Evolutionary conservation across 768 basidiomycete genomes (phyloP), one percentile per base, ranked within the genome.

Genomic region (Cantharellus cinnabarinus): DNA sequence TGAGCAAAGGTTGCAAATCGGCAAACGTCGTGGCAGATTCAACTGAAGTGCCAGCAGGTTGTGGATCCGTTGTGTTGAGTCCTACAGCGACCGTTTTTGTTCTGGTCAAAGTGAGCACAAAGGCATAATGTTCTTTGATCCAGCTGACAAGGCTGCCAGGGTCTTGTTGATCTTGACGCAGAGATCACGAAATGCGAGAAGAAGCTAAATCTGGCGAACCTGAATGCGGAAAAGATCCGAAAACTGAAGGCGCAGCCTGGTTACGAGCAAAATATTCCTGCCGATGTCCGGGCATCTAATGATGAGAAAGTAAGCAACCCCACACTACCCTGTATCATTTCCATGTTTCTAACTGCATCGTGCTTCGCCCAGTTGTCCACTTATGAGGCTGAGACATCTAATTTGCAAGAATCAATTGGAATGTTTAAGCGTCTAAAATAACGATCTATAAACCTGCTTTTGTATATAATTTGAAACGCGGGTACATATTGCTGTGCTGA

Each of bases 111-210:
- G 90, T 90, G 67, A 57, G 80, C 57, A 29, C 10, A 48, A 10
- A 48, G 44, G 44, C 10, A 10, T 48, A 10, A 10, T 29, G 29
- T 48, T 48, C 10, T 29, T 10, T 48, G 10, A 48, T 48, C 29
- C 20, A 29, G 20, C 20, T 29, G 20, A 29, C 52, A 10, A 10
- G 14, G 7, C 41, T n/a, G 7, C 14, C 64, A 95, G 90, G 90
- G 93, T 35, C 80, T 93, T 48, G 82, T 99, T 15, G 85, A 98
- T 70, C 72, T 94, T 3, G 82, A 89, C 52, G 79, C 78, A 2
- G 94, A 98, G 70, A 85, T 95, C 51, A 73, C 77, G 44, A 97
- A 93, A 70, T 82, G 83, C 62, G 80, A 89, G 67, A 97, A 95
- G 79, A 95, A 93, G 71, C 76, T 87, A 2, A 79, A 83, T 42